Percentiles rank a stretch among this genome's conserved stretches.
Evolutionary conservation across 2,329 filamentous ascomycete species (phyloP).

Genomic region (Tolypocladium pustulatum): DNA sequence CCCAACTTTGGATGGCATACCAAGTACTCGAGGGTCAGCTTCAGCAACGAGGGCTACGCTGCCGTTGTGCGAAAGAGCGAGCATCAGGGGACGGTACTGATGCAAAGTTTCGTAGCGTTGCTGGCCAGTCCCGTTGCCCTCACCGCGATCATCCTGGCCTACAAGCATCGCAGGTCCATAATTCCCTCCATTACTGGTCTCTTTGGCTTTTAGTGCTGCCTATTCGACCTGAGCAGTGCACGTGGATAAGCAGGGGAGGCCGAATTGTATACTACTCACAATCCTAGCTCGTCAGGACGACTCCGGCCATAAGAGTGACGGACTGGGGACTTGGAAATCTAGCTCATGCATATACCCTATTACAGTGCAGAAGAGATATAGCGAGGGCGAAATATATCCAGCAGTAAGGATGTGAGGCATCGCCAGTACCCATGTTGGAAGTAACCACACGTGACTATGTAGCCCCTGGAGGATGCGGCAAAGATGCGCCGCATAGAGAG

Average conservation of each 20-base stretch:
- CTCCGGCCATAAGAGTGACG: background rate
- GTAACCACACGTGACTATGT: background rate
- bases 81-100: conserved; percentile 54
- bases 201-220: background rate
- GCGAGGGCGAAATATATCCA: background rate
- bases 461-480: background rate
- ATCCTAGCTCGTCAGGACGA: too few species aligned
- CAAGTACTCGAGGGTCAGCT: conserved; percentile 85
- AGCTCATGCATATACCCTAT: background rate
- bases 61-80: conserved; percentile 64
- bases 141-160: conserved; percentile 13
- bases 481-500: background rate
- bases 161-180: conserved; percentile 15
- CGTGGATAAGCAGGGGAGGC: background rate
- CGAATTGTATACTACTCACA: background rate
- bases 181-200: background rate
- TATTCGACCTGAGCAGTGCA: background rate
- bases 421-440: background rate
- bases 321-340: background rate
- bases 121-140: conserved; percentile 19
- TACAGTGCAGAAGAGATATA: background rate
- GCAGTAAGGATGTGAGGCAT: background rate
- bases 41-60: conserved; percentile 85
- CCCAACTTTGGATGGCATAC: conserved; percentile 80
- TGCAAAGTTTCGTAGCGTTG: conserved; percentile 30